These are phyloP conservation scores for Trichosanthes cucumerina DNA, from an alignment of 306 rosid species.

Conservation along the genomic window DNA sequence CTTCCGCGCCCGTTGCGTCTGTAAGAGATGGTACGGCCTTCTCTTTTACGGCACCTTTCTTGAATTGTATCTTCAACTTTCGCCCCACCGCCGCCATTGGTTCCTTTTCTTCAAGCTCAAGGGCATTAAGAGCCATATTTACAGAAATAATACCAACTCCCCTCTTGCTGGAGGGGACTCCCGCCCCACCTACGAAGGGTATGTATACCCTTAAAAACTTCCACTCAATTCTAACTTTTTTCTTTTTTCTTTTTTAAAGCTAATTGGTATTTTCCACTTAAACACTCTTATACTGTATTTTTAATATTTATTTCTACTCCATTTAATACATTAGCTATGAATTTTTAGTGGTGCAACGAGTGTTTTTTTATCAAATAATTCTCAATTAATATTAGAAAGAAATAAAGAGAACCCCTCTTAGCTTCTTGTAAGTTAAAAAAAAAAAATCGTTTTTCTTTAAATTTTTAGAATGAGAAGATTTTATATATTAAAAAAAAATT, in stretches of 20 bases:
- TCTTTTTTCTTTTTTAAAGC: background rate
- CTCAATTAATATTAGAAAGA: too few relatives aligned
- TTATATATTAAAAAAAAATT: too few relatives aligned
- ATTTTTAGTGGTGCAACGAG: too few relatives aligned
- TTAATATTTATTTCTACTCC: too few relatives aligned
- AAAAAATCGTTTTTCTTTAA: too few relatives aligned
- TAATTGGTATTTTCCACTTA: too few relatives aligned
- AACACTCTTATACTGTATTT: too few relatives aligned
- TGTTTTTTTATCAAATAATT: too few relatives aligned
- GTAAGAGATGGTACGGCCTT: slow-evolving; percentile 81
- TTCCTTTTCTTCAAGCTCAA: slow-evolving; percentile 78
- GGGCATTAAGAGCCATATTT: slow-evolving; percentile 33
- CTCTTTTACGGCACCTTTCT: slow-evolving; percentile 57
- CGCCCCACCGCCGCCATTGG: slow-evolving; percentile 53
- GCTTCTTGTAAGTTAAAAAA: too few relatives aligned
- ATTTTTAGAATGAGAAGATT: too few relatives aligned
- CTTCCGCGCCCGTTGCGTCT: slow-evolving; percentile 72
- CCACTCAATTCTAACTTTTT: background rate
- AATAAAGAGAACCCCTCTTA: too few relatives aligned
- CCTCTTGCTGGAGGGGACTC: background rate
- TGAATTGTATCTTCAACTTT: slow-evolving; percentile 55
- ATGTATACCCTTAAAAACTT: background rate
- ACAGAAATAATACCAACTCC: slow-evolving; percentile 19
- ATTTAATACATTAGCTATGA: too few relatives aligned
- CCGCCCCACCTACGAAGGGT: slow-evolving; percentile 33